These are phyloP conservation scores for Candida easanensis DNA, from an alignment of 805 yeast genomes.

Conservation along the genomic window DNA sequence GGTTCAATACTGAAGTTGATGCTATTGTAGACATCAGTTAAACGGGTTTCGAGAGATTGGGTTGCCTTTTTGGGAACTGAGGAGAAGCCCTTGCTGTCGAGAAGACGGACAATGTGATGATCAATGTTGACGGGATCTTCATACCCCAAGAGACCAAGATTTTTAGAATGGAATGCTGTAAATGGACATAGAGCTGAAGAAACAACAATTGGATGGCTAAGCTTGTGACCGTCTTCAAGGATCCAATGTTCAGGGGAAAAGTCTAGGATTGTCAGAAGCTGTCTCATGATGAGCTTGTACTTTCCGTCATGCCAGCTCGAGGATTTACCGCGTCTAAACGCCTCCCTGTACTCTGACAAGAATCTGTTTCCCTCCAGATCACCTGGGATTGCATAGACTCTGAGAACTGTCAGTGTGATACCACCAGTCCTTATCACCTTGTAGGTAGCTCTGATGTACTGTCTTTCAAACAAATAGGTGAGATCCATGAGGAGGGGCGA, in stretches of 20 bases:
- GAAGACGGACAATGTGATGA: conserved; percentile 36
- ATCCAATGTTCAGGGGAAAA: conserved; percentile 39
- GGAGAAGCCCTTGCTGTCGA: conserved; percentile 13
- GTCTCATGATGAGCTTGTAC: conserved; percentile 32
- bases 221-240: not conserved
- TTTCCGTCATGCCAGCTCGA: conserved; percentile 33
- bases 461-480: conserved; percentile 40
- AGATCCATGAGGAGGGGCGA: conserved; percentile 35
- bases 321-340: conserved; percentile 32
- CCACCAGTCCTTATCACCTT: conserved; percentile 18
- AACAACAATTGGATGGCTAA: conserved; percentile 10
- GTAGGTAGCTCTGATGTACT: conserved; percentile 42
- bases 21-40: conserved; percentile 17
- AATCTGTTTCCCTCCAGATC: conserved; percentile 38
- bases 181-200: conserved; percentile 20
- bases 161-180: conserved; percentile 15
- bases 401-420: conserved; percentile 28
- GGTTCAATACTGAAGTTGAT: conserved; percentile 11
- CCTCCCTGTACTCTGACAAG: conserved; percentile 35
- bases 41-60: conserved; percentile 13
- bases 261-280: conserved; percentile 42
- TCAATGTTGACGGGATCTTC: conserved; percentile 19
- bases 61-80: not conserved
- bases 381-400: conserved; percentile 48
- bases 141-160: conserved; percentile 17